Conservation (phyloP, 139 green algal genomes). For the Picochlorum sp. region DNA sequence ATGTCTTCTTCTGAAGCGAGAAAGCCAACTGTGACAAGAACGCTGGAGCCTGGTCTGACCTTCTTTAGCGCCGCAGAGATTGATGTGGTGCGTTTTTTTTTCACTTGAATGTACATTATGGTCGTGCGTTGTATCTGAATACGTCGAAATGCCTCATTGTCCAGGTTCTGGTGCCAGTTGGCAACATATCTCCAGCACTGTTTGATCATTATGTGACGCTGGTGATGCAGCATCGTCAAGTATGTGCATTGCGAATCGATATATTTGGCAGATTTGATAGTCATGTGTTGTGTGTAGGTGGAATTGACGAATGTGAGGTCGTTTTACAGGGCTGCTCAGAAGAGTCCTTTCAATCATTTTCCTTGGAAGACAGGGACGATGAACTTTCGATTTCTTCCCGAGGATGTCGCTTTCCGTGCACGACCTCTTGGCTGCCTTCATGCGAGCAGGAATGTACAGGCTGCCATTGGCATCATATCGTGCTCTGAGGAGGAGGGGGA, state of each 20-base stretch:
- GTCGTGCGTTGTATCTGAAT: no score
- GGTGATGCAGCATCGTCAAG: conserved; percentile 49
- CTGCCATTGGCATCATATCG: conserved; percentile 70
- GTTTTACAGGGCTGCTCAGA: conserved; percentile 47
- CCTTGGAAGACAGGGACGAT: conserved; percentile 61
- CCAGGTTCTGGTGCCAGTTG: conserved; percentile 64
- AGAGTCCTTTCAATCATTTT: conserved; percentile 63
- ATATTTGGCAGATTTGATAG: background rate
- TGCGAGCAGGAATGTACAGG: conserved; percentile 51
- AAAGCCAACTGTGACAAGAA: conserved; percentile 5
- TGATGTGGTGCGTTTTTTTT: conserved; percentile 44
- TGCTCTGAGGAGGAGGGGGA: conserved; percentile 38
- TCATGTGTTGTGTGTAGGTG: conserved; percentile 30
- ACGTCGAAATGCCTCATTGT: no score
- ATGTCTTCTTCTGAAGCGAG: background rate
- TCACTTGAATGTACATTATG: background rate
- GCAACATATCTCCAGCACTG: conserved; percentile 41
- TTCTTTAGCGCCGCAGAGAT: conserved; percentile 59
- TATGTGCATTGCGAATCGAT: conserved; percentile 6
- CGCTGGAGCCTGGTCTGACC: conserved; percentile 50
- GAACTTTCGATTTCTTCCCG: conserved; percentile 67
- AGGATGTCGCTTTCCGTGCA: conserved; percentile 6
- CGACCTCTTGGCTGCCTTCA: conserved; percentile 32
- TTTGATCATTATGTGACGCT: conserved; percentile 52
- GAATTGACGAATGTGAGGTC: conserved; percentile 40